Base-by-base conservation (phyloP, 768 basidiomycete species). In the Pleurotus tuoliensis region DNA sequence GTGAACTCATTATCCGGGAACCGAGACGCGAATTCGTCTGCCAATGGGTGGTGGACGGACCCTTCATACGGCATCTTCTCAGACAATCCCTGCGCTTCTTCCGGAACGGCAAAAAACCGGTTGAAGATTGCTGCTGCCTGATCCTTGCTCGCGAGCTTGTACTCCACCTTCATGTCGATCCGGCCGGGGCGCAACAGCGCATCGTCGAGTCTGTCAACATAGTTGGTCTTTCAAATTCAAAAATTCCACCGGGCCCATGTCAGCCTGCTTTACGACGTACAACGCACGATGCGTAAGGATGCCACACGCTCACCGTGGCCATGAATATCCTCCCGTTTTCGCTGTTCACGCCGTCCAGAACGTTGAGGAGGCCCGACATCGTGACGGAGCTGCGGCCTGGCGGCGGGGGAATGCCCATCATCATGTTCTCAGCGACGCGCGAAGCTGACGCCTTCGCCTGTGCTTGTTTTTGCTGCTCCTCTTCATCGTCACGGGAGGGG, bases 271-370 rank as follows among this genome's bases (percentile, higher is more conserved):
- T 34, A 34, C 30, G 9, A 34, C 30, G 8, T 2, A 34, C 30
- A 34, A 34, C 30, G 30, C 8, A 50, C 27, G 6, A 37, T 2
- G 27, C 27, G 11, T 15, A 6, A 44, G n/a, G 30, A 50, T 25
- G 12, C n/a, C 12, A 6, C 16, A 47, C 76, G 40, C 44, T 34
- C 30, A 79, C 80, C 11, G 84, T 86, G 0, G 82, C 82, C 53
- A 86, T 83, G 60, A 83, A 79, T 6, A 86, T 64, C 57, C 80
- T 81, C 7, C 84, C 84, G 62, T 84, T 83, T 58, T 84, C 82
- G 62, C 81, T 82, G 2, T 79, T 80, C 9, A 83, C 77, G 4
- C 83, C 83, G 62, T 86, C 83, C 18, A 84, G 68, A 4, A 83
- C 78, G 62, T 86, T 86, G 30, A 86, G 62, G 12, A 84, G 64